These are phyloP conservation scores for Xylariaceae sp. DNA, from an alignment of 2,329 filamentous ascomycete genomes.

Conservation along the genomic window DNA sequence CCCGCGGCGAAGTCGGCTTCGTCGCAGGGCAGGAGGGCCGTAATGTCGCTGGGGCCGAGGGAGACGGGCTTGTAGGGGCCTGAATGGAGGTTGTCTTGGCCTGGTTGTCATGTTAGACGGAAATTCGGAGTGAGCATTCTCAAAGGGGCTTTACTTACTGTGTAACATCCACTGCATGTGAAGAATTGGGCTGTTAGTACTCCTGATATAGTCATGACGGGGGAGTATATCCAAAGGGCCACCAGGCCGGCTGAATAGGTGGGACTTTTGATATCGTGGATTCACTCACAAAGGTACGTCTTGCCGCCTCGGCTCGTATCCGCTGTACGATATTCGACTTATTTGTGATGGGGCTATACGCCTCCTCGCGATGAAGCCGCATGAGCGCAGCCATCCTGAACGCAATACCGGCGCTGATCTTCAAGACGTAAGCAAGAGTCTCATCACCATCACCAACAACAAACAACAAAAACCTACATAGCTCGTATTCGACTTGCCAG, in stretches of 20 bases:
- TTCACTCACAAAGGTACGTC: slow-evolving; percentile 47
- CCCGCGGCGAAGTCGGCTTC: slow-evolving; percentile 49
- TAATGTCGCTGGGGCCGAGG: slow-evolving; percentile 49
- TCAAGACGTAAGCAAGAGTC: slow-evolving; percentile 21
- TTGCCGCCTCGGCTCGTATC: slow-evolving; percentile 50
- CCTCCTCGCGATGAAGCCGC: slow-evolving; percentile 52
- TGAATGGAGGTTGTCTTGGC: slow-evolving; percentile 53
- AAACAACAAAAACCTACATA: slow-evolving; percentile 39
- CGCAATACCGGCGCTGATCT: slow-evolving; percentile 54
- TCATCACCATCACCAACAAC: too few species aligned
- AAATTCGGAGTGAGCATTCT: too few species aligned
- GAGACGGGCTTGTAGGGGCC: slow-evolving; percentile 48
- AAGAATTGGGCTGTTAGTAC: slow-evolving; percentile 2
- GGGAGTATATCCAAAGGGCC: neutral
- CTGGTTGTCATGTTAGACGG: slow-evolving; percentile 24
- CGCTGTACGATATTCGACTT: slow-evolving; percentile 42
- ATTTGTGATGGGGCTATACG: slow-evolving; percentile 39
- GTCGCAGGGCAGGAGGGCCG: slow-evolving; percentile 47
- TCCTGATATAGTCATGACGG: neutral
- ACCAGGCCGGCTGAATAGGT: neutral
- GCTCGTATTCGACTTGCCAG: slow-evolving; percentile 48
- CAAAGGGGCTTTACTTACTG: slow-evolving; percentile 34
- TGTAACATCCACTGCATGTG: slow-evolving; percentile 53
- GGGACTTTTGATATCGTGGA: too few species aligned
- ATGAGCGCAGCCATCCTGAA: slow-evolving; percentile 52